Base-by-base conservation (phyloP, 805 yeast species). In the Yamadazyma phyllophila region DNA sequence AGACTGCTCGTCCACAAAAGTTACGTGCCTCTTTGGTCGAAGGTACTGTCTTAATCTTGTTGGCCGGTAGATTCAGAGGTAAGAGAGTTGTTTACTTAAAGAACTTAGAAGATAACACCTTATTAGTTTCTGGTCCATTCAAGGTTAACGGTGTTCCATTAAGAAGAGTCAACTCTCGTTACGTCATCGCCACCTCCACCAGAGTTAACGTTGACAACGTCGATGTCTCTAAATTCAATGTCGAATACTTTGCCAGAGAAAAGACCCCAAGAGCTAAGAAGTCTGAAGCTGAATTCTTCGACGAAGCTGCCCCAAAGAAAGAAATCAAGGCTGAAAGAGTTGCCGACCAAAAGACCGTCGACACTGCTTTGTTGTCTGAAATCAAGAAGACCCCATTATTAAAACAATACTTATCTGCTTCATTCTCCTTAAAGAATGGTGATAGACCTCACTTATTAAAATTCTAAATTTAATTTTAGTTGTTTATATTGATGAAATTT, bases 51-150 rank as follows among this genome's bases (percentile, higher is more conserved):
- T 81, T 94, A 73, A 92, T 92, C 76, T 79, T 92, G 74, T 83
- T 92, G 72, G 97, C 98, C 67, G 99, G 99, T 73, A 89, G 97
- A 78, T 92, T 90, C 96, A 88, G 99, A 79, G 99, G 99, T 76
- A 94, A 92, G 88, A 91, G 98, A 81, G 99, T 94, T 65, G 98
- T 92, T 59, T 87, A 86, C 86, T 85, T 92, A 74, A 92, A 92
- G 85, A 78, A 85, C 76, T 83, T 94, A 71, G 96, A 90, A 79
- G 98, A 94, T 84, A 88, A 89, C 89, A 92, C 97, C 58, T 80
- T 92, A 66, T 86, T 92, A 70, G 96, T 92, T 56, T 78, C 97
- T 53, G 99, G 99, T 73, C 99, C 99, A 67, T 94, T 92, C 96
- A 92, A 94, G 84, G 88, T 92, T 67, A 92, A 92, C 80, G 99